Evolutionary conservation across 176 grass and related monocot species (phyloP).

Genomic region (Ensete glaucum): DNA sequence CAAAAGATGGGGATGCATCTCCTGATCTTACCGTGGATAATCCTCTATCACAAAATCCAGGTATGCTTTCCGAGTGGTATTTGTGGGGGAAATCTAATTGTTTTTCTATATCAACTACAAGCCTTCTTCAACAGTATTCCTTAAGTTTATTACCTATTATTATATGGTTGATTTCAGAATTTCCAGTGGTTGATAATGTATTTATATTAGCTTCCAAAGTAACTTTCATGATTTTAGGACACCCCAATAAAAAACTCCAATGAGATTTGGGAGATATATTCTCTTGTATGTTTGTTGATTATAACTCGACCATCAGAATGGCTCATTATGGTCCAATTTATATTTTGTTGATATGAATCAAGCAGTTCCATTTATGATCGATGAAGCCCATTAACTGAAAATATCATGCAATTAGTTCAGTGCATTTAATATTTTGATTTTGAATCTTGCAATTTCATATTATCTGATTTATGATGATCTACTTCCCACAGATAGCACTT

Average conservation of each 20-base stretch:
- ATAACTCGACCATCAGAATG: background rate
- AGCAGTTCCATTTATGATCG: background rate
- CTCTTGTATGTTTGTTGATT: background rate
- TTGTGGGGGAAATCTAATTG: no score
- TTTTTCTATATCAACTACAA: no score
- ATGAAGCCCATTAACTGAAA: background rate
- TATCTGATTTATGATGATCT: background rate
- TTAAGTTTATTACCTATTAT: background rate
- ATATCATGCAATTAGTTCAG: background rate
- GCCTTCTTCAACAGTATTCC: no score
- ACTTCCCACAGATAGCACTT: constrained; percentile 59
- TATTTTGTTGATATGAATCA: background rate
- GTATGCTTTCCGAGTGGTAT: constrained; percentile 22
- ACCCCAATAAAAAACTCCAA: background rate
- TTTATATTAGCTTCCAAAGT: background rate
- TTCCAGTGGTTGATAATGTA: background rate
- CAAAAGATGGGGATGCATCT: constrained; percentile 55
- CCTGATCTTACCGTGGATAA: constrained; percentile 65
- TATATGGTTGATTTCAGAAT: background rate
- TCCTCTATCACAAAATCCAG: constrained; percentile 94
- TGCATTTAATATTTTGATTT: background rate
- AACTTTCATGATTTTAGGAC: background rate
- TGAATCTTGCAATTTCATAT: background rate
- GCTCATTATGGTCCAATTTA: background rate
- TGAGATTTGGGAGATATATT: background rate